Conservation (phyloP, 2,329 filamentous ascomycete species). For the Aspergillus sp. region DNA sequence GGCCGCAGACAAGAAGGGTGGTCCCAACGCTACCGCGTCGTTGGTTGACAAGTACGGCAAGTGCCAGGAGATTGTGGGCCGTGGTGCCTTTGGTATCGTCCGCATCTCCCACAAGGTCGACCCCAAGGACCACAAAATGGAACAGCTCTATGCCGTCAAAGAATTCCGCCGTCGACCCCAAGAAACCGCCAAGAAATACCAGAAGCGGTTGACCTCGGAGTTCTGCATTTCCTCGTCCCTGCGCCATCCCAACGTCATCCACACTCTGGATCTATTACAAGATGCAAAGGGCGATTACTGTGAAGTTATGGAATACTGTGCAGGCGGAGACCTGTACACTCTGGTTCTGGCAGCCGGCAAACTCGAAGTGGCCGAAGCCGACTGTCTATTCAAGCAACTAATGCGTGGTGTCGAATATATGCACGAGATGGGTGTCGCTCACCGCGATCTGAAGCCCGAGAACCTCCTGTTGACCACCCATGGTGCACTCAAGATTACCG, state of each 20-base stretch:
- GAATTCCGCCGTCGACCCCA: conserved; percentile 92
- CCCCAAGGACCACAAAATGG: conserved; percentile 65
- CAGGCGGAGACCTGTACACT: conserved; percentile 91
- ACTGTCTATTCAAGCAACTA: conserved; percentile 98
- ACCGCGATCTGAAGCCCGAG: conserved; percentile 93
- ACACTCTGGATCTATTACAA: conserved; percentile 89
- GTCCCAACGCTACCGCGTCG: conserved; percentile 66
- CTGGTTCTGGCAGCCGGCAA: conserved; percentile 86
- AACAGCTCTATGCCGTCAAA: conserved; percentile 95
- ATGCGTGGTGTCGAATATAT: conserved; percentile 99
- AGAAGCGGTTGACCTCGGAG: conserved; percentile 92
- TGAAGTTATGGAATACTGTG: conserved; percentile 99
- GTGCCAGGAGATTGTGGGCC: conserved; percentile 93
- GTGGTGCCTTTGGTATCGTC: conserved; percentile 94
- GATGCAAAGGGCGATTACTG: conserved; percentile 97
- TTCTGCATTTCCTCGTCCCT: conserved; percentile 98
- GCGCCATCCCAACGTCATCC: conserved; percentile 95
- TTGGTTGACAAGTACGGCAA: conserved; percentile 97
- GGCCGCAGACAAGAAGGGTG: conserved; percentile 68
- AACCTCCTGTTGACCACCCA: conserved; percentile 90
- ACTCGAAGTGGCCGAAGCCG: conserved; percentile 80
- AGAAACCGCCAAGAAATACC: conserved; percentile 94
- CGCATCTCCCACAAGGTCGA: conserved; percentile 94
- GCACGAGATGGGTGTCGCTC: conserved; percentile 98
- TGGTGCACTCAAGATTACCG: conserved; percentile 91